Evolutionary conservation across 768 basidiomycete genomes (phyloP).

Genomic region (Dictyophora rubrovolvata): DNA sequence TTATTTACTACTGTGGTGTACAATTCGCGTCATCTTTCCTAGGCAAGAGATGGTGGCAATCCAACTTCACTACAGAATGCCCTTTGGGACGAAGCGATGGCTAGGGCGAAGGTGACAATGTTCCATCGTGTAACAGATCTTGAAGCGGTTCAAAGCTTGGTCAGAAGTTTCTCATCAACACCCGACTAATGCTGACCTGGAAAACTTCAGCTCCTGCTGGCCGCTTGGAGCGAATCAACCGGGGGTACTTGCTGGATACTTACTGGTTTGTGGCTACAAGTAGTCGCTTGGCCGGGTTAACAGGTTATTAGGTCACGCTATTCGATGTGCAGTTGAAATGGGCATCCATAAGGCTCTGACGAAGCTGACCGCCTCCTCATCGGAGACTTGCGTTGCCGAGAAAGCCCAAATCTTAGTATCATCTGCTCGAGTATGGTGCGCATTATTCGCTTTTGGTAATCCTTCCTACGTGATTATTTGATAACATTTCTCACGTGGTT

Average conservation of each 20-base stretch:
- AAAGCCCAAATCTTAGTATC: neutral
- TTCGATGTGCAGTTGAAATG: constrained; percentile 4
- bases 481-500: neutral
- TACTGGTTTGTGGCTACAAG: neutral
- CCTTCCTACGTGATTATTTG: neutral
- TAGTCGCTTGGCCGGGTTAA: neutral
- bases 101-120: neutral
- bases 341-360: constrained; percentile 5
- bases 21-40: too few species aligned
- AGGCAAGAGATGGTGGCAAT: constrained; percentile 5
- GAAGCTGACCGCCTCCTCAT: neutral
- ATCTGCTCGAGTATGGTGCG: constrained; percentile 6
- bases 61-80: neutral
- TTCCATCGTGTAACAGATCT: constrained; percentile 3
- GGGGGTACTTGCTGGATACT: constrained; percentile 7
- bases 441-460: constrained; percentile 7
- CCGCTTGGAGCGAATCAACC: constrained; percentile 9
- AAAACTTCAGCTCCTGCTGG: neutral
- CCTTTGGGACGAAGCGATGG: constrained; percentile 7
- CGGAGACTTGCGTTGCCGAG: neutral
- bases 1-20: neutral
- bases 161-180: neutral
- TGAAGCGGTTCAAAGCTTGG: constrained; percentile 5
- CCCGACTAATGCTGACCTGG: neutral
- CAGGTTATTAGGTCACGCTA: neutral